Evolutionary conservation across 345 rosid species (phyloP), one percentile per base, ranked within the genome.

Genomic region (Boechera divaricarpa): DNA sequence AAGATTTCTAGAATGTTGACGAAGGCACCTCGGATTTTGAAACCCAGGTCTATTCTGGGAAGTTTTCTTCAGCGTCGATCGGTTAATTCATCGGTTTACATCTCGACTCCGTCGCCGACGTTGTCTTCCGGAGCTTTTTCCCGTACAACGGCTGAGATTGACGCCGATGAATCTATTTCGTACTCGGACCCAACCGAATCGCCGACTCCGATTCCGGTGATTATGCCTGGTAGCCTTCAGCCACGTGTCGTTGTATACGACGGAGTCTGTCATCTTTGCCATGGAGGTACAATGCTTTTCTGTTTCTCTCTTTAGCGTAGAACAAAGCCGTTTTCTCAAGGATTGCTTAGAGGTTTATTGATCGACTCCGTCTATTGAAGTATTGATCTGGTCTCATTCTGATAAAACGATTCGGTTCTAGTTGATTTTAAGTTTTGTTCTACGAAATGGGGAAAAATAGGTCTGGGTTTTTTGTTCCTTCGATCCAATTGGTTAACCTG

Each of bases 241-340:
- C 98, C 98, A 29, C 86, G 98, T 44, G 98, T 92, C 73, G 97
- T 90, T 38, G 79, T 94, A 58, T 94, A 90, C 72, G 98, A 94
- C 78, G 97, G 98, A 29, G 97, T 94, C 79, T 94, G 98, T 79
- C 97, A 85, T 83, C 98, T 94, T 85, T 94, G 98, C 85, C 97
- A 94, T 81, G 75, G 89, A 86, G 97, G 98, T 94, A 79, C 41
- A 1, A 33, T 59, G n/a, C 52, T 55, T 21, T 9, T 62, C 47
- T 48, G 8, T 12, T 21, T 39, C 36, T 7, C 15, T 61, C 57
- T 35, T 11, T 32, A n/a, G n/a, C 28, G 0, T 31, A 39, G 48
- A 77, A 63, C 51, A 5, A 61, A 8, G 21, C 53, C 44, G 33
- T 56, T 55, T 63, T 10, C 13, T 0, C 36, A 38, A 56, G 33